These are phyloP conservation scores for Cynanchum wilfordii DNA, from an alignment of 257 asterid species.

Conservation along the genomic window DNA sequence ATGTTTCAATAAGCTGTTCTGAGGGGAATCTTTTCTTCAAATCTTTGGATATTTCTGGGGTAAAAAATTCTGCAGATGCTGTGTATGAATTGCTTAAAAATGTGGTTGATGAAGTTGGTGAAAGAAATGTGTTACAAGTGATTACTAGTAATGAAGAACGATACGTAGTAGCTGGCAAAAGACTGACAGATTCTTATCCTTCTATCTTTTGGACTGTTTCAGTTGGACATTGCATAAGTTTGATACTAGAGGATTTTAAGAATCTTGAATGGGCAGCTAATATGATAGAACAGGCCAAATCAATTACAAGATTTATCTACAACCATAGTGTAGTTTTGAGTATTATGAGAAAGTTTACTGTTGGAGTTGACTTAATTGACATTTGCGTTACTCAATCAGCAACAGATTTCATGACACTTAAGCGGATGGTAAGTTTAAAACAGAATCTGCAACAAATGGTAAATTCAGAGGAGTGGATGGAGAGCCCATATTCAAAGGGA, in stretches of 20 bases:
- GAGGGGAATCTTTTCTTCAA: slow-evolving; percentile 64
- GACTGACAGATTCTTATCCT: slow-evolving; percentile 54
- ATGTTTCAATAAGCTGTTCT: slow-evolving; percentile 58
- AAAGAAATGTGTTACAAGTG: slow-evolving; percentile 71
- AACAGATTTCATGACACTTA: slow-evolving; percentile 68
- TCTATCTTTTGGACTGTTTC: slow-evolving; percentile 85
- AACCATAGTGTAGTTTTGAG: slow-evolving; percentile 47
- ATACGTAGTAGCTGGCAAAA: slow-evolving; percentile 56
- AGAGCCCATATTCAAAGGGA: slow-evolving; percentile 60
- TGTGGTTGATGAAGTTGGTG: slow-evolving; percentile 72
- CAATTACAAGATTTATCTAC: slow-evolving; percentile 67
- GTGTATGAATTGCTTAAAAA: slow-evolving; percentile 63
- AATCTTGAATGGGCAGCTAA: slow-evolving; percentile 48
- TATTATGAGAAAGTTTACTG: slow-evolving; percentile 73
- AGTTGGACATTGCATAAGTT: slow-evolving; percentile 62
- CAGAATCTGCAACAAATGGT: slow-evolving; percentile 81
- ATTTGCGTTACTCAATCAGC: slow-evolving; percentile 46
- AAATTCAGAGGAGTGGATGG: slow-evolving; percentile 90
- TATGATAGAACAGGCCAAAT: slow-evolving; percentile 68
- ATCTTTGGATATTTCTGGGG: slow-evolving; percentile 61
- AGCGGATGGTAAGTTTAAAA: slow-evolving; percentile 54
- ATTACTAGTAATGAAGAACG: slow-evolving; percentile 68
- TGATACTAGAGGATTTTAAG: slow-evolving; percentile 69
- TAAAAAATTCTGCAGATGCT: slow-evolving; percentile 45
- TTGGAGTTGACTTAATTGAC: slow-evolving; percentile 75